Evolutionary conservation across 805 yeast species (phyloP).

Genomic region (Suhomyces pyralidae): DNA sequence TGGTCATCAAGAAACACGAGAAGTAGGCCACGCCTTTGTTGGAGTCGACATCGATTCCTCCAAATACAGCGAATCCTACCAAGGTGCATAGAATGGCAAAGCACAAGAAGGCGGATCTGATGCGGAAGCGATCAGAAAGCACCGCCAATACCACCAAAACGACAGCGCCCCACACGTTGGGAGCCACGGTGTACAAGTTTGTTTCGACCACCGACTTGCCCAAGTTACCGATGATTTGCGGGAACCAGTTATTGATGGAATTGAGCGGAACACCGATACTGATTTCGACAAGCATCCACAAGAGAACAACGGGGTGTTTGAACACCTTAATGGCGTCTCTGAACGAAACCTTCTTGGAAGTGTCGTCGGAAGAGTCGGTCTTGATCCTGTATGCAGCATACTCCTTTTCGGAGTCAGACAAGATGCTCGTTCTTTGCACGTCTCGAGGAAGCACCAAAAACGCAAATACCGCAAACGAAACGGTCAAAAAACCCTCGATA

Average conservation of each 20-base stretch:
- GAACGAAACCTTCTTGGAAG: conserved; percentile 32
- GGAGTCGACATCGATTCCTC: conserved; percentile 38
- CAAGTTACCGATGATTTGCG: conserved; percentile 39
- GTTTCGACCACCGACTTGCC: conserved; percentile 42
- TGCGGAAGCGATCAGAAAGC: conserved; percentile 36
- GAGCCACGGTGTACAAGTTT: conserved; percentile 46
- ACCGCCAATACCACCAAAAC: conserved; percentile 38
- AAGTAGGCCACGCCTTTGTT: conserved; percentile 43
- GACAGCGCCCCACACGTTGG: conserved; percentile 48
- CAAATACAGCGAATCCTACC: conserved; percentile 46
- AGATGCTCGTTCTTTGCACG: conserved; percentile 32
- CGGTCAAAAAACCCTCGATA: conserved; percentile 43
- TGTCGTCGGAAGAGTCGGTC: conserved; percentile 45
- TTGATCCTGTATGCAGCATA: conserved; percentile 38
- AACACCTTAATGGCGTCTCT: conserved; percentile 44
- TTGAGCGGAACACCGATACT: conserved; percentile 48
- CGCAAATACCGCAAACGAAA: conserved; percentile 30
- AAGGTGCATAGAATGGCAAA: conserved; percentile 38
- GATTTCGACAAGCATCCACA: conserved; percentile 45
- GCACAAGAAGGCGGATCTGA: conserved; percentile 39
- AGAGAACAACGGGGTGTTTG: conserved; percentile 42
- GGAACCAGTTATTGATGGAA: conserved; percentile 49
- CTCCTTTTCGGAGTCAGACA: conserved; percentile 39
- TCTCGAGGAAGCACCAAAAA: conserved; percentile 36
- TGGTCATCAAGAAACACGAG: conserved; percentile 46